phyloP scores from a whole-genome alignment of 768 basidiomycete genomes.

The Kwoniella pini region DNA sequence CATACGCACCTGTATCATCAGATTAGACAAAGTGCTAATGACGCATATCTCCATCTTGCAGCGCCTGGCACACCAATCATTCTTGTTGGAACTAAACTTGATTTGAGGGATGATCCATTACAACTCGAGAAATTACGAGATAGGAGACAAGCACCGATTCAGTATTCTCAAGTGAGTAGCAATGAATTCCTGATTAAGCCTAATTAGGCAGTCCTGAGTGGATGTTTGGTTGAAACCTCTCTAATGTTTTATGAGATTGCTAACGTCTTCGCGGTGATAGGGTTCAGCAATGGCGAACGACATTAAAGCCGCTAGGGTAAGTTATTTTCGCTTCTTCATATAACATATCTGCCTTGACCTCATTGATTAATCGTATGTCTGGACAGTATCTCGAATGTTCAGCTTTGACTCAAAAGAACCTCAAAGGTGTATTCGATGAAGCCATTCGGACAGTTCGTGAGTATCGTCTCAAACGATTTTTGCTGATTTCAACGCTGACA shows the following conservation, averaged over 20 bases:
- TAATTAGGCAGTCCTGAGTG: no score
- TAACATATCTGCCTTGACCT: no score
- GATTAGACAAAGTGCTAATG: no score
- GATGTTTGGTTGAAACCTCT: no score
- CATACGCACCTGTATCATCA: not conserved
- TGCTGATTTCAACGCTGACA: slow-evolving; percentile 4
- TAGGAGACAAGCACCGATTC: slow-evolving; percentile 49
- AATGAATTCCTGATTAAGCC: not conserved
- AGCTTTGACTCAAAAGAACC: slow-evolving; percentile 53
- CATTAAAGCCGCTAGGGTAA: slow-evolving; percentile 50
- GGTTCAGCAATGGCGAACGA: slow-evolving; percentile 45
- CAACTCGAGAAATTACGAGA: slow-evolving; percentile 60
- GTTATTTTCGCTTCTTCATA: not conserved
- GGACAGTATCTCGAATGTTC: slow-evolving; percentile 51
- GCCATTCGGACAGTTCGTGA: slow-evolving; percentile 54
- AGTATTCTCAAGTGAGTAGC: slow-evolving; percentile 40
- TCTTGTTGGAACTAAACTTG: slow-evolving; percentile 90
- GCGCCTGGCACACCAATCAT: slow-evolving; percentile 92
- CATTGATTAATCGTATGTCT: slow-evolving; percentile 12
- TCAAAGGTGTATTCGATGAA: slow-evolving; percentile 56
- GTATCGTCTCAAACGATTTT: slow-evolving; percentile 16
- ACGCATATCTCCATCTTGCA: not conserved
- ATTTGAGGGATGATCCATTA: slow-evolving; percentile 80
- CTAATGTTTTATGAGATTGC: not conserved
- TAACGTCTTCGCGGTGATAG: slow-evolving; percentile 5